Percentiles rank a stretch among this genome's conserved stretches.
phyloP scores from a whole-genome alignment of 345 rosid species.

The Clarkia xantiana region DNA sequence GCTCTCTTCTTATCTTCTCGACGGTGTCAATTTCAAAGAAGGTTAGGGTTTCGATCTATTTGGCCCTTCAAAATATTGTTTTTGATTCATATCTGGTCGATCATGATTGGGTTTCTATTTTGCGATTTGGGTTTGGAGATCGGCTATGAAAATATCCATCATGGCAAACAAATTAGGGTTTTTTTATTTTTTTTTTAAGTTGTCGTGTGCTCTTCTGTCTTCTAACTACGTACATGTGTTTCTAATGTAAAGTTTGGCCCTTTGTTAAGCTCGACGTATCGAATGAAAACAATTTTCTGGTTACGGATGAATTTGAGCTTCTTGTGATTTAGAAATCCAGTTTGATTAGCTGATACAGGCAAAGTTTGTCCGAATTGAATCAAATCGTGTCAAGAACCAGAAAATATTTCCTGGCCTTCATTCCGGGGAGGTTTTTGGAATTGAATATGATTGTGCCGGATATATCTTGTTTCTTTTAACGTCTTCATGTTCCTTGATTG shows the following conservation, averaged over 20 bases:
- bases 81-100: neutral
- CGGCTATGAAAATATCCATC: constrained; percentile 4
- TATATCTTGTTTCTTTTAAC: too few relatives aligned
- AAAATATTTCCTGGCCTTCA: too few relatives aligned
- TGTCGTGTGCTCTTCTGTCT: neutral
- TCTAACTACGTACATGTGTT: neutral
- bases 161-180: constrained; percentile 8
- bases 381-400: too few relatives aligned
- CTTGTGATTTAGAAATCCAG: too few relatives aligned
- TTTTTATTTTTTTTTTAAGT: neutral
- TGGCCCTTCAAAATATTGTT: neutral
- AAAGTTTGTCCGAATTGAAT: too few relatives aligned
- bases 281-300: too few relatives aligned
- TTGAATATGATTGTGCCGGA: too few relatives aligned
- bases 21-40: constrained; percentile 19
- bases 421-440: too few relatives aligned
- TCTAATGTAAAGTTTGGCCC: neutral
- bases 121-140: constrained; percentile 6
- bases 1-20: constrained; percentile 6
- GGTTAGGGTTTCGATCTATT: constrained; percentile 16
- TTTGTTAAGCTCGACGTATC: neutral
- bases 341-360: too few relatives aligned
- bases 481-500: too few relatives aligned
- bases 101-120: constrained; percentile 1
- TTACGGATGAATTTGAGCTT: too few relatives aligned